Conservation (phyloP, 495 filamentous ascomycete genomes). For the Lepraria neglecta region DNA sequence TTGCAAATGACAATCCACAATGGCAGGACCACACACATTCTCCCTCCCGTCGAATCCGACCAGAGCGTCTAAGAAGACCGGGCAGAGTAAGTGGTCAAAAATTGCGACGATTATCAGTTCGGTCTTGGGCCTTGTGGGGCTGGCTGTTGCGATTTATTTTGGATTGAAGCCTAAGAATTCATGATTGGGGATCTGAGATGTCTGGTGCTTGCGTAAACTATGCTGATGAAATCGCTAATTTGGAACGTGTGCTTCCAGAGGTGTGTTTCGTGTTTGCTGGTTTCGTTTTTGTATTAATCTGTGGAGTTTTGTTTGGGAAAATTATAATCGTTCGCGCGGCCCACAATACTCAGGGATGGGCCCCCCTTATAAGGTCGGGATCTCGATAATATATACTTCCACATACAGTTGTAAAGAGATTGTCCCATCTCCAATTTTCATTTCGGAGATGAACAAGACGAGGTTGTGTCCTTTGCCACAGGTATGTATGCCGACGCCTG, state of each 20-base stretch:
- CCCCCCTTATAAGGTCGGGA: neutral
- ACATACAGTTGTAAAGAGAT: neutral
- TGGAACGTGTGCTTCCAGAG: too few relatives aligned
- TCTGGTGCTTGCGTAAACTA: too few relatives aligned
- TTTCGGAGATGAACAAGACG: neutral
- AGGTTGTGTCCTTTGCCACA: neutral
- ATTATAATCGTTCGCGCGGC: too few relatives aligned
- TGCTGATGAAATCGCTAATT: too few relatives aligned
- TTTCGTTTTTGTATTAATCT: too few relatives aligned
- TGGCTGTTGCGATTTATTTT: slow-evolving; percentile 8
- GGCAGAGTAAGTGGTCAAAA: neutral
- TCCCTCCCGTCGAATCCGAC: neutral
- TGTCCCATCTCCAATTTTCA: neutral
- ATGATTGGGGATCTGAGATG: neutral
- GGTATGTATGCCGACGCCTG: neutral
- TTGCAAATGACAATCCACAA: neutral
- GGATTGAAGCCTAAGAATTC: neutral
- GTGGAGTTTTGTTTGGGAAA: too few relatives aligned
- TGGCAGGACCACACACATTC: neutral
- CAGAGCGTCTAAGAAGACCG: neutral
- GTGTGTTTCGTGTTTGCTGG: too few relatives aligned
- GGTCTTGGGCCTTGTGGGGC: slow-evolving; percentile 1
- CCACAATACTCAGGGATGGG: neutral
- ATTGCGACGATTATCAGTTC: slow-evolving; percentile 10
- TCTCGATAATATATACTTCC: neutral